Percentiles rank a stretch among this genome's conserved stretches.
These are phyloP conservation scores for Penicillium paradoxum DNA, from an alignment of 495 filamentous ascomycete genomes.

Conservation along the genomic window DNA sequence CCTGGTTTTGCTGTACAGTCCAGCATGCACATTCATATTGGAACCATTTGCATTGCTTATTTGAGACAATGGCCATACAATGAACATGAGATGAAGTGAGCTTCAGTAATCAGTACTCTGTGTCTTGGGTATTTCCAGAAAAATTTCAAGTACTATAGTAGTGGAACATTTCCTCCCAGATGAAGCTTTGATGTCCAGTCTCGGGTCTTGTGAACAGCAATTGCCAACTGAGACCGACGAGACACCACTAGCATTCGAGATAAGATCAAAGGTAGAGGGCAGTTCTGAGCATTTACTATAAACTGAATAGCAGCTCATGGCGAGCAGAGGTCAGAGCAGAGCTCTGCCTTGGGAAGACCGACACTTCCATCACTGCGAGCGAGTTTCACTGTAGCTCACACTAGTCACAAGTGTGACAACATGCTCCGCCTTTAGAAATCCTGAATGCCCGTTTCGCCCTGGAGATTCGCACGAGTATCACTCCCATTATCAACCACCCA, in stretches of 20 bases:
- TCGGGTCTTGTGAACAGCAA: background rate
- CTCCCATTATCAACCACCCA: constrained; percentile 52
- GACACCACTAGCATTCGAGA: no score
- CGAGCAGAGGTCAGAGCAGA: no score
- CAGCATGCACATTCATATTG: no score
- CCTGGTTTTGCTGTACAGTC: background rate
- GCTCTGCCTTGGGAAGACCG: no score
- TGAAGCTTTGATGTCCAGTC: background rate
- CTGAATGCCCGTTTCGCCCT: constrained; percentile 74
- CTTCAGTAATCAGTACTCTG: no score
- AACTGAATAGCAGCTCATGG: background rate
- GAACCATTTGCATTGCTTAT: background rate
- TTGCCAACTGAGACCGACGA: no score
- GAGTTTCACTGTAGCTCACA: background rate
- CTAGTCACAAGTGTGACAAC: background rate
- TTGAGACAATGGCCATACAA: background rate
- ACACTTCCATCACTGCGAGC: no score
- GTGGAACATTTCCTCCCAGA: background rate
- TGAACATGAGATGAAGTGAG: background rate
- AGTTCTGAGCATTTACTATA: background rate
- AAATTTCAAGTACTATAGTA: no score
- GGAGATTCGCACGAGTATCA: constrained; percentile 32
- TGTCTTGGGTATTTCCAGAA: no score
- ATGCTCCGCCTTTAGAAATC: constrained; percentile 59
- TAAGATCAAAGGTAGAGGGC: no score